Base-by-base conservation (phyloP, 108 stramenopile species). In the Chaetoceros muelleri region DNA sequence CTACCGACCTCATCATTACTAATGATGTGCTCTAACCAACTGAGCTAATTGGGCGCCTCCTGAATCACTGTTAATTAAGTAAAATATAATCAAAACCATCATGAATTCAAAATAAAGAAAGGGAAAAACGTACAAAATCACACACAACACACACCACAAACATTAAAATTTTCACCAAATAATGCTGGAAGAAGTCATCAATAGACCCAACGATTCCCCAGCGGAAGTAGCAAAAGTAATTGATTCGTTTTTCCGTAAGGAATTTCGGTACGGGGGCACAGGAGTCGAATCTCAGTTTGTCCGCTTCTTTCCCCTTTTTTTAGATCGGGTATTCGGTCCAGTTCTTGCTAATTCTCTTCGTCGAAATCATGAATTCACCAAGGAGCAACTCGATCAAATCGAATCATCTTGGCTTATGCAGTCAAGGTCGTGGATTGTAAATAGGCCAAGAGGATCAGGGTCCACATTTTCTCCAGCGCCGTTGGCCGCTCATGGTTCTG, bases 11-110 rank as follows among this genome's bases (percentile, higher is more conserved):
- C 34, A 40, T 40, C 34, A 40, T 40, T 40, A 40, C 34, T 40
- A 40, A 40, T 40, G 34, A 40, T 40, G 34, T 40, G 34, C 34
- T 40, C 34, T 40, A 40, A 40, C 34, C 34, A 40, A 40, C 34
- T 40, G 34, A 40, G 34, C 34, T 40, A 40, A 5, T 40, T 40
- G 34, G 34, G 34, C 34, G 13, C 34, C 13, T 40, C 34, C 13
- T 40, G 34, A n/a, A n/a, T n/a, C n/a, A n/a, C n/a, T n/a, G n/a
- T n/a, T n/a, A n/a, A n/a, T n/a, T n/a, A n/a, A n/a, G n/a, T n/a
- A n/a, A n/a, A n/a, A n/a, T n/a, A n/a, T n/a, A n/a, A n/a, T n/a
- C n/a, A n/a, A n/a, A n/a, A n/a, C n/a, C n/a, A n/a, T n/a, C n/a
- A n/a, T n/a, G n/a, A n/a, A n/a, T n/a, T n/a, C n/a, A n/a, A n/a